A percentile compares a stretch with the other conserved stretches of the same genome.
Evolutionary conservation across 176 grass and related monocot genomes (phyloP).

Genomic region (Bothriochloa decipiens): DNA sequence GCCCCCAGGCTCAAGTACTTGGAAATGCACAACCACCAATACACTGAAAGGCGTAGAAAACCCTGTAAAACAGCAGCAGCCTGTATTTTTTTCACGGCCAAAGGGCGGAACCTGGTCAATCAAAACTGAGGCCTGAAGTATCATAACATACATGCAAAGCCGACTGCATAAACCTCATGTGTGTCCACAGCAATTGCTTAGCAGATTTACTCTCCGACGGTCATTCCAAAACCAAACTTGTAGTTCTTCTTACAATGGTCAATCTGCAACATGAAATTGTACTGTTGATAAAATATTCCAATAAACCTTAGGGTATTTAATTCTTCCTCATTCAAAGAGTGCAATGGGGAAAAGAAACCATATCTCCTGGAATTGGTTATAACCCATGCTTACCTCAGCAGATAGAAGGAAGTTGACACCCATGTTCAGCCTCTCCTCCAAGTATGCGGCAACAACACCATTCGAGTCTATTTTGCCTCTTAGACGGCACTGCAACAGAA

Average conservation of each 20-base stretch:
- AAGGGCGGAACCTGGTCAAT: slow-evolving; percentile 21
- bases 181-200: slow-evolving; percentile 22
- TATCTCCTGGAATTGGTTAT: not conserved
- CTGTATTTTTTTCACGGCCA: slow-evolving; percentile 30
- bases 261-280: slow-evolving; percentile 63
- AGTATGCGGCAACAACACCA: slow-evolving; percentile 77
- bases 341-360: not conserved
- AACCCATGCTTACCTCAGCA: slow-evolving; percentile 64
- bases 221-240: slow-evolving; percentile 98
- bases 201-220: slow-evolving; percentile 78
- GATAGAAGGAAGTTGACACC: slow-evolving; percentile 98
- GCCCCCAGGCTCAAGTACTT: slow-evolving; percentile 32
- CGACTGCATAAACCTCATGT: slow-evolving; percentile 32
- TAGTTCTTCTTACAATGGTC: slow-evolving; percentile 98
- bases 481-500: slow-evolving; percentile 79
- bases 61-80: slow-evolving; percentile 24
- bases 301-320: not conserved
- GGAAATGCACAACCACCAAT: slow-evolving; percentile 32
- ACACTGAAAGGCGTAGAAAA: slow-evolving; percentile 24
- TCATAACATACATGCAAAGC: slow-evolving; percentile 4
- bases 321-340: not conserved
- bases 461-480: slow-evolving; percentile 96
- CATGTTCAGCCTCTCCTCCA: slow-evolving; percentile 98
- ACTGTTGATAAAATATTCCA: slow-evolving; percentile 21
- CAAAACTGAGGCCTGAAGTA: slow-evolving; percentile 34